Conservation (phyloP, 2,329 filamentous ascomycete species). For the Colletotrichum cuscutae region DNA sequence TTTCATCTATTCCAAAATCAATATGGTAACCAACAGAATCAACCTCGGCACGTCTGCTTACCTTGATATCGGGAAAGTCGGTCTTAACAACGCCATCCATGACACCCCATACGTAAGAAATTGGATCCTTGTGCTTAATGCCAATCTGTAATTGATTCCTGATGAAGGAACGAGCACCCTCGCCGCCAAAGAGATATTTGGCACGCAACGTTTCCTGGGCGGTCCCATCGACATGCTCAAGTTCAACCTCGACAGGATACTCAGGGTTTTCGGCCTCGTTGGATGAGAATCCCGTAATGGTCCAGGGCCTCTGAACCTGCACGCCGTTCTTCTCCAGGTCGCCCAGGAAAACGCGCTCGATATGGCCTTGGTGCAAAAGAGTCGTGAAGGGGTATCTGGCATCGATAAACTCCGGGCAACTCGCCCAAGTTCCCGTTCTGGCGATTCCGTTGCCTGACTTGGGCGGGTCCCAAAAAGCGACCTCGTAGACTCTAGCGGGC, state of each 20-base stretch:
- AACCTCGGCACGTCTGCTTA: constrained; percentile 41
- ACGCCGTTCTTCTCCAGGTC: constrained; percentile 72
- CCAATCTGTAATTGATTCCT: constrained; percentile 74
- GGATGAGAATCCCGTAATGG: constrained; percentile 69
- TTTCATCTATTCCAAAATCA: constrained; percentile 64
- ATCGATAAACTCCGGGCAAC: constrained; percentile 85
- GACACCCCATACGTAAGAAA: constrained; percentile 79
- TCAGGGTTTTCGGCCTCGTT: constrained; percentile 65
- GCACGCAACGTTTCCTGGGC: constrained; percentile 73
- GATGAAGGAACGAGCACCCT: constrained; percentile 75
- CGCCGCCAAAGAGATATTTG: constrained; percentile 78
- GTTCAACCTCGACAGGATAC: constrained; percentile 83
- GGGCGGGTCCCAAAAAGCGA: constrained; percentile 77
- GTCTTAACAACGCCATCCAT: constrained; percentile 80
- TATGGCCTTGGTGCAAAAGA: constrained; percentile 76
- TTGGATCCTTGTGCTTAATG: constrained; percentile 77
- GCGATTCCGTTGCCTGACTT: constrained; percentile 66
- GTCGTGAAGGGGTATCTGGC: constrained; percentile 78
- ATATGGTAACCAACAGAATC: not conserved
- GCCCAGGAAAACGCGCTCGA: constrained; percentile 75
- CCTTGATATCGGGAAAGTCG: constrained; percentile 82
- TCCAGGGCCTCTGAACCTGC: constrained; percentile 72
- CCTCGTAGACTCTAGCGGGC: constrained; percentile 86
- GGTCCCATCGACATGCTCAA: constrained; percentile 81
- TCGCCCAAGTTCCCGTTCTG: constrained; percentile 82